Base-by-base conservation (phyloP, 2,329 filamentous ascomycete genomes). In the Penicillium sclerotigenum region DNA sequence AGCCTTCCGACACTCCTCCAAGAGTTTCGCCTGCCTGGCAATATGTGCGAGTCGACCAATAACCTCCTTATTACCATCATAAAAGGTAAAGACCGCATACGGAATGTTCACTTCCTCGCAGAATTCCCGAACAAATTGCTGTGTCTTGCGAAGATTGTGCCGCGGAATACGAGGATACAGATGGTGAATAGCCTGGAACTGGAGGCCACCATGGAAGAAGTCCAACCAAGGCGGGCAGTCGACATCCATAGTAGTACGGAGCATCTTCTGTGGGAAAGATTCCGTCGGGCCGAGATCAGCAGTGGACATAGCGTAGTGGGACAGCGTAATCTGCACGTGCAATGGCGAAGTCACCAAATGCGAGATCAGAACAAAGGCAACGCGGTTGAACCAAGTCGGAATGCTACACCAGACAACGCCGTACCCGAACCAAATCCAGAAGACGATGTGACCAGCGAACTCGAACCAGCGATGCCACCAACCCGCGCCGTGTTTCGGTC, bases 291-390 rank as follows among this genome's bases (percentile, higher is more conserved):
- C 91, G 4, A 95, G 80, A 66, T 96, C 90, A 6, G 89, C 82
- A 0, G 91, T 96, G 64, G 88, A 91, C 91, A 95, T 96, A 57
- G 89, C 89, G 73, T 94, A 96, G 72, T 96, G 91, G 1, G 88
- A 93, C n/a, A 96, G 82, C 0, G 90, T 94, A 68, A 96, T 94
- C 71, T 96, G 91, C 4, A 91, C 83, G 72, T 96, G 91, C 42
- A 96, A 77, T 4, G 90, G 87, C 73, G 88, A 87, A 5, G 89
- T 90, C 29, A 90, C 81, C 69, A 89, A 83, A 68, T 96, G 90
- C 69, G 87, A 91, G 68, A 93, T 76, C 71, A 94, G 78, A 66
- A 96, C 77, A 70, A 90, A 96, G 36, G 81, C 75, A 52, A 93
- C 81, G 18, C 90, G 85, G 57, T 82, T 81, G 73, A 82, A 83